Evolutionary conservation across 1,139 yeast species (phyloP).

Genomic region (Suhomyces coccinellae): DNA sequence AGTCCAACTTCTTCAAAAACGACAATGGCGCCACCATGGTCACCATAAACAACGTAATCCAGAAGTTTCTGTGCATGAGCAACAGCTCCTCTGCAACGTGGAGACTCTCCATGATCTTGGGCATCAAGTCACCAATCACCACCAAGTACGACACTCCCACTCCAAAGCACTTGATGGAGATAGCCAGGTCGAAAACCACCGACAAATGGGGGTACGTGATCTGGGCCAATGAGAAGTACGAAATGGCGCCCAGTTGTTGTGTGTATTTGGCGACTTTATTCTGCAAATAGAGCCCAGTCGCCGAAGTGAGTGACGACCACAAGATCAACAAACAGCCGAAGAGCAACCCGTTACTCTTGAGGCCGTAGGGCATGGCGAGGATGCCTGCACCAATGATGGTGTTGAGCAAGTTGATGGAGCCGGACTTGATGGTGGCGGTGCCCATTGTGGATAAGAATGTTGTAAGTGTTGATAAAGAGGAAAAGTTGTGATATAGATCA

Average conservation of each 20-base stretch:
- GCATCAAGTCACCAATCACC: constrained; percentile 88
- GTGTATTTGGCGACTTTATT: constrained; percentile 53
- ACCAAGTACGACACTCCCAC: constrained; percentile 88
- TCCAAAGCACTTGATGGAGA: constrained; percentile 74
- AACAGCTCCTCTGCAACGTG: constrained; percentile 23
- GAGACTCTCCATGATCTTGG: constrained; percentile 60
- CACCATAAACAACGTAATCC: constrained; percentile 66
- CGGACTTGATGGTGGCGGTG: constrained; percentile 47
- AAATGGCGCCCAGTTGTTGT: constrained; percentile 49
- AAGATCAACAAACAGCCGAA: constrained; percentile 47
- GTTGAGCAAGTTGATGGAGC: constrained; percentile 52
- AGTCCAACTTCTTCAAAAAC: constrained; percentile 71
- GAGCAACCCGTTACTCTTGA: constrained; percentile 50
- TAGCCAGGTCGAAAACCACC: constrained; percentile 48
- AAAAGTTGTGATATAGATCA: neutral
- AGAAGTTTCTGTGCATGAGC: constrained; percentile 54
- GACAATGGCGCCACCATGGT: constrained; percentile 71
- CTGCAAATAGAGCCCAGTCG: constrained; percentile 54
- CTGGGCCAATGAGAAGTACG: constrained; percentile 54
- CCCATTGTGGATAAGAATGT: constrained; percentile 16
- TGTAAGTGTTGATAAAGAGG: neutral
- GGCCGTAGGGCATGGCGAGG: constrained; percentile 58
- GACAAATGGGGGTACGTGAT: constrained; percentile 54
- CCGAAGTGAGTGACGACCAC: constrained; percentile 51
- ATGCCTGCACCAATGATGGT: constrained; percentile 60